Evolutionary conservation across 208 protist genomes (phyloP).

Genomic region (Trypanosoma grayi): DNA sequence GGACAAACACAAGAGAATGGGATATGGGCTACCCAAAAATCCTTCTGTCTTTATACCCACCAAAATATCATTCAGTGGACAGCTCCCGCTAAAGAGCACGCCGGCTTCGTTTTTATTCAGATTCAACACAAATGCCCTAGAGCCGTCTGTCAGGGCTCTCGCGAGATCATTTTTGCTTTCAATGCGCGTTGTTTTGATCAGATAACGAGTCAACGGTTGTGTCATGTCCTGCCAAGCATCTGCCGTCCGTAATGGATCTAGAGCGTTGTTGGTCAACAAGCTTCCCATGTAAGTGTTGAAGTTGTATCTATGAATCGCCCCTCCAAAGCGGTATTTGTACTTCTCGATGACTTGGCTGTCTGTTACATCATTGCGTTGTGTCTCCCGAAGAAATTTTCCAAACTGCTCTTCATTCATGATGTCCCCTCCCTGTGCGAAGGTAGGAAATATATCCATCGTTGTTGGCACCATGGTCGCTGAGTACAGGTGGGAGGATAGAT

Average conservation of each 20-base stretch:
- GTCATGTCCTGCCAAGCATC: conserved; percentile 91
- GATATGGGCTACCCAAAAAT: conserved; percentile 74
- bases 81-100: conserved; percentile 56
- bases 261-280: conserved; percentile 78
- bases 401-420: conserved; percentile 72
- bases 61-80: conserved; percentile 52
- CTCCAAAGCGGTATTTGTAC: conserved; percentile 85
- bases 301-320: conserved; percentile 83
- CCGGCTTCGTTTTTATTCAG: conserved; percentile 44
- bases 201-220: conserved; percentile 81
- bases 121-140: conserved; percentile 54
- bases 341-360: conserved; percentile 80
- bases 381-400: conserved; percentile 73
- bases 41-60: conserved; percentile 68
- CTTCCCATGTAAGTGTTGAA: conserved; percentile 78
- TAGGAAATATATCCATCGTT: conserved; percentile 73
- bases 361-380: conserved; percentile 63
- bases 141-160: conserved; percentile 33
- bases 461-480: conserved; percentile 59
- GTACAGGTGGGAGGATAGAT: conserved; percentile 56
- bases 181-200: conserved; percentile 58
- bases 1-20: conserved; percentile 78
- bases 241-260: conserved; percentile 71
- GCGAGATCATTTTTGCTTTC: conserved; percentile 65
- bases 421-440: conserved; percentile 62